A percentile compares a stretch with the other conserved stretches of the same genome.
These are phyloP conservation scores for Triticum monococcum DNA, from an alignment of 176 grass and related monocot species.

Conservation along the genomic window DNA sequence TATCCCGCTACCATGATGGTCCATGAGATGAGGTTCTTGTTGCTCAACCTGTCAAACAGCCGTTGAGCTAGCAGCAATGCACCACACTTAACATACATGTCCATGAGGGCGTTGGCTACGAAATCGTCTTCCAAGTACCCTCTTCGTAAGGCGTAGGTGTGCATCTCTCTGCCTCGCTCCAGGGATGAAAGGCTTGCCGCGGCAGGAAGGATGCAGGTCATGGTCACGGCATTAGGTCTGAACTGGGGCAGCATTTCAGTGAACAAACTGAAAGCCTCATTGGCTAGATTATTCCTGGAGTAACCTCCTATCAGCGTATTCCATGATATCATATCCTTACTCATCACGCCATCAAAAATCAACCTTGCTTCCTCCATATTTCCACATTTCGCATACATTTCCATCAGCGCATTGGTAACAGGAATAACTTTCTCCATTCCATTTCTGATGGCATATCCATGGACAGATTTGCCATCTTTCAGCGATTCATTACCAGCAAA, in stretches of 20 bases:
- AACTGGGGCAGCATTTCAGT: constrained; percentile 52
- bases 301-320: constrained; percentile 91
- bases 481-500: constrained; percentile 63
- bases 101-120: constrained; percentile 59
- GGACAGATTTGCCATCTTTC: constrained; percentile 57
- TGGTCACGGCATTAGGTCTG: constrained; percentile 75
- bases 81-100: constrained; percentile 88
- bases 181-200: constrained; percentile 73
- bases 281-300: constrained; percentile 58
- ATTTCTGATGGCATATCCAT: constrained; percentile 64
- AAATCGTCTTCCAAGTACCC: constrained; percentile 49
- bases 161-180: constrained; percentile 84
- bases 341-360: constrained; percentile 42
- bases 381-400: constrained; percentile 79
- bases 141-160: constrained; percentile 54
- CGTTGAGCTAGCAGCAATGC: constrained; percentile 47
- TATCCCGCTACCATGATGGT: constrained; percentile 93
- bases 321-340: constrained; percentile 83
- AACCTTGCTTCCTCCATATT: constrained; percentile 61
- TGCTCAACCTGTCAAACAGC: constrained; percentile 65
- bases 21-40: constrained; percentile 79
- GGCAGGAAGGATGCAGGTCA: constrained; percentile 80
- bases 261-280: constrained; percentile 69
- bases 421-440: constrained; percentile 49
- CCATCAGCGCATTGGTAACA: constrained; percentile 71